Evolutionary conservation across 2,329 filamentous ascomycete genomes (phyloP).

Genomic region (Scedosporium boydii): DNA sequence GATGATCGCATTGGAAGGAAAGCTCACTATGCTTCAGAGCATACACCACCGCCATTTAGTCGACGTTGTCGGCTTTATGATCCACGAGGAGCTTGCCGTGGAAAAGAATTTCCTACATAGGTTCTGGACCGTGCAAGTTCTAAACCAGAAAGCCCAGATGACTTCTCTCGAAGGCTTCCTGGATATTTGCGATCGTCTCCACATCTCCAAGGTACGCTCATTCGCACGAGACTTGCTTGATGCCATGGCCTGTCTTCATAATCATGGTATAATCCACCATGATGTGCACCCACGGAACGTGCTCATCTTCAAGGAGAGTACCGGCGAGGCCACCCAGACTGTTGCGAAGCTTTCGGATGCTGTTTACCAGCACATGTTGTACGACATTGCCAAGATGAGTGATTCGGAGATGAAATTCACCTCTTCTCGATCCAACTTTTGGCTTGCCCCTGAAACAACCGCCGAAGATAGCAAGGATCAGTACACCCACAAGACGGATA

Average conservation of each 20-base stretch:
- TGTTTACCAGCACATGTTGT: conserved; percentile 59
- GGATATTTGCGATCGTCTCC: conserved; percentile 65
- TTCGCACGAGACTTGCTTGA: conserved; percentile 92
- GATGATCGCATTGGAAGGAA: conserved; percentile 68
- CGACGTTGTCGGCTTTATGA: conserved; percentile 73
- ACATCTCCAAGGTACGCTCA: conserved; percentile 66
- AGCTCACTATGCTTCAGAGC: conserved; percentile 62
- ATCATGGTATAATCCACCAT: conserved; percentile 74
- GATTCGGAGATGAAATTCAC: conserved; percentile 42
- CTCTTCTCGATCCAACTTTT: conserved; percentile 67
- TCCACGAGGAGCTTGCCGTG: conserved; percentile 39
- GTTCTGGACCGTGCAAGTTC: conserved; percentile 62
- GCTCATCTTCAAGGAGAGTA: conserved; percentile 60
- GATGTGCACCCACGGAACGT: conserved; percentile 74
- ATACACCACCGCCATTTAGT: conserved; percentile 69
- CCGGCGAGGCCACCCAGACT: conserved; percentile 48
- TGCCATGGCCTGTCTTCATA: conserved; percentile 78
- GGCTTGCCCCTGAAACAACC: conserved; percentile 71
- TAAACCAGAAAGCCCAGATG: conserved; percentile 70
- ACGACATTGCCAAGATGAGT: conserved; percentile 36
- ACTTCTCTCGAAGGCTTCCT: conserved; percentile 76
- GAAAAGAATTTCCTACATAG: conserved; percentile 14
- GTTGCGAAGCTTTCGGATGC: conserved; percentile 67
- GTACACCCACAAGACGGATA: conserved; percentile 71
- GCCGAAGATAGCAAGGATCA: conserved; percentile 50